Conservation (phyloP, 352 stramenopile genomes). For the Phytopythium aichiense region DNA sequence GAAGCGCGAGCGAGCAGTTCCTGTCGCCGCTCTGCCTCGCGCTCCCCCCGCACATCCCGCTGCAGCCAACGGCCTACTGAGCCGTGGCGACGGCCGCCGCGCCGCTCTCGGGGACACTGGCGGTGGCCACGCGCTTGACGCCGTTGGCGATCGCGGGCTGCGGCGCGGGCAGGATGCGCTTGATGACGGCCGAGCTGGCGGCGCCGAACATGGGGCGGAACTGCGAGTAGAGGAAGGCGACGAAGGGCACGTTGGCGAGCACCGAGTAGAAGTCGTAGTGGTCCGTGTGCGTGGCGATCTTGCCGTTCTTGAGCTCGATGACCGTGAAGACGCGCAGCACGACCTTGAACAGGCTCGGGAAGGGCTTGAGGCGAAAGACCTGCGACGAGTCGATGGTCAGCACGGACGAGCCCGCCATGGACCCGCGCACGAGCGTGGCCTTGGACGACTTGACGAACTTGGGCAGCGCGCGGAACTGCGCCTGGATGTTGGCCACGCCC, state of each 20-base stretch:
- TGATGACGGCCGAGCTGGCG: slow-evolving; percentile 67
- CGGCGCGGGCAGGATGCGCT: slow-evolving; percentile 42
- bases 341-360: slow-evolving; percentile 71
- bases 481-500: slow-evolving; percentile 78
- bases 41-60: background rate
- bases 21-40: background rate
- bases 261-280: slow-evolving; percentile 85
- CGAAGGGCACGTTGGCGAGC: slow-evolving; percentile 68
- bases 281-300: slow-evolving; percentile 78
- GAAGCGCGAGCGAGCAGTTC: background rate
- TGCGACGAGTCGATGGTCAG: slow-evolving; percentile 81
- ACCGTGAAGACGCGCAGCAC: slow-evolving; percentile 77
- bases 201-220: slow-evolving; percentile 71
- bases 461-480: slow-evolving; percentile 76
- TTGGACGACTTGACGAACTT: slow-evolving; percentile 78
- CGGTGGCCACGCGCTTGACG: slow-evolving; percentile 9
- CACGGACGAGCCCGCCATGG: slow-evolving; percentile 73
- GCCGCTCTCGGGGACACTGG: slow-evolving; percentile 1
- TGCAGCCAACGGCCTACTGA: slow-evolving; percentile 13
- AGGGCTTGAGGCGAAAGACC: slow-evolving; percentile 68
- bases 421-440: slow-evolving; percentile 73
- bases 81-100: slow-evolving; percentile 16
- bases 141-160: slow-evolving; percentile 17
- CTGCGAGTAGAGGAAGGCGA: slow-evolving; percentile 78
- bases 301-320: slow-evolving; percentile 78